Evolutionary conservation across 2,329 filamentous ascomycete genomes (phyloP).

Genomic region (Fusarium citri): DNA sequence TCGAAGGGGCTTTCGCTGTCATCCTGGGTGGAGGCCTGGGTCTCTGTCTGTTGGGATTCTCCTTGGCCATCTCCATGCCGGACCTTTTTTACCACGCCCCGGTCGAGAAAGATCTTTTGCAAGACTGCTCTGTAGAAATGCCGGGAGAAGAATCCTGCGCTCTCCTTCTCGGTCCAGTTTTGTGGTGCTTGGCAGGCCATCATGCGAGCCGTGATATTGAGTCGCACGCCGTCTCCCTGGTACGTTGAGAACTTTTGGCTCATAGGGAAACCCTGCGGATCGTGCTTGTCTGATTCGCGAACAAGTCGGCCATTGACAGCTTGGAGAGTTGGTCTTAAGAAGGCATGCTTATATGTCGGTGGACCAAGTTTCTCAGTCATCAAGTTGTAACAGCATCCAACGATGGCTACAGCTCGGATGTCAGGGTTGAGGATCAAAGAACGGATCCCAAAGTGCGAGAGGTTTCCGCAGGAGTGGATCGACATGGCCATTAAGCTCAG

Average conservation of each 20-base stretch:
- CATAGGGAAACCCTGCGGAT: constrained; percentile 95
- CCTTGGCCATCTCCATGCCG: constrained; percentile 52
- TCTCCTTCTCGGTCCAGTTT: constrained; percentile 88
- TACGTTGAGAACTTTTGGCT: constrained; percentile 75
- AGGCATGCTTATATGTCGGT: constrained; percentile 85
- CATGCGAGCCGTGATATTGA: constrained; percentile 97
- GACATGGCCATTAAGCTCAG: constrained; percentile 85
- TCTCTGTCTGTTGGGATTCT: constrained; percentile 41
- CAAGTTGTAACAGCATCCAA: constrained; percentile 98
- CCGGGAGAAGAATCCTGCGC: constrained; percentile 87
- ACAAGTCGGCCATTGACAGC: constrained; percentile 75
- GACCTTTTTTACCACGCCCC: constrained; percentile 76
- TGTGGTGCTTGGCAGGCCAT: constrained; percentile 96
- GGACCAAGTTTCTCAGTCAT: constrained; percentile 90
- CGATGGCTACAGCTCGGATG: constrained; percentile 91
- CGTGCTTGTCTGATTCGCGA: constrained; percentile 76
- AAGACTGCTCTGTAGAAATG: constrained; percentile 93
- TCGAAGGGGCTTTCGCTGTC: constrained; percentile 58
- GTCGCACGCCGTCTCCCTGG: constrained; percentile 72
- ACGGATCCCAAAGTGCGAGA: constrained; percentile 93
- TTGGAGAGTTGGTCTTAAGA: constrained; percentile 76
- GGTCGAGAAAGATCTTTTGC: constrained; percentile 92
- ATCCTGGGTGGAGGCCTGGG: constrained; percentile 26
- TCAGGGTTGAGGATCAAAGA: constrained; percentile 86
- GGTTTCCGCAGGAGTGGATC: constrained; percentile 95